Evolutionary conservation across 257 asterid species (phyloP).

Genomic region (Solanum bulbocastanum): DNA sequence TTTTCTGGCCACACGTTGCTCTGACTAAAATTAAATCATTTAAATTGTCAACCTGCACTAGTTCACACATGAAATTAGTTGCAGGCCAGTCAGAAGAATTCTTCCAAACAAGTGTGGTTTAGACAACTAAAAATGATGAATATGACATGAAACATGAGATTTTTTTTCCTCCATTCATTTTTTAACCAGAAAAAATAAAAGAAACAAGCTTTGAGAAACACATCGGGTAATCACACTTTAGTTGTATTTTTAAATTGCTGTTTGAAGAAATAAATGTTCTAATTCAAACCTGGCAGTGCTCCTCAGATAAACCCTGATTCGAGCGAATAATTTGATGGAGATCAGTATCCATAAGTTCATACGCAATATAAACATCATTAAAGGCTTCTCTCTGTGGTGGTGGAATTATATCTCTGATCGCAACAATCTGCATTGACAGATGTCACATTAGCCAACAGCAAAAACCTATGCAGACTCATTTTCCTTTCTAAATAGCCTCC

Average conservation of each 20-base stretch:
- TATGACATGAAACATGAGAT: neutral
- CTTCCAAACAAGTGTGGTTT: neutral
- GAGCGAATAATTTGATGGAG: slow-evolving; percentile 20
- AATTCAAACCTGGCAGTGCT: slow-evolving; percentile 17
- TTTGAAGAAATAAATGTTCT: neutral
- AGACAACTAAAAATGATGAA: neutral
- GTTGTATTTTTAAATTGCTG: neutral
- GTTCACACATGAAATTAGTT: neutral
- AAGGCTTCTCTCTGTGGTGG: slow-evolving; percentile 13
- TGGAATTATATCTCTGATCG: slow-evolving; percentile 17
- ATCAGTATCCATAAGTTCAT: slow-evolving; percentile 21
- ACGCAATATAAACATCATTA: slow-evolving; percentile 15
- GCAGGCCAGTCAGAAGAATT: neutral
- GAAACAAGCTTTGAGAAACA: neutral
- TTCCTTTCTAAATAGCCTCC: neutral
- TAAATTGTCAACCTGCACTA: neutral
- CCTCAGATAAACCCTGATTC: slow-evolving; percentile 13
- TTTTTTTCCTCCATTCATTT: neutral
- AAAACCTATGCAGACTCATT: neutral
- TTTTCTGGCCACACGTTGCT: neutral
- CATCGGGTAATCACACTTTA: neutral
- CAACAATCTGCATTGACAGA: slow-evolving; percentile 7
- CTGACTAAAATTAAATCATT: neutral
- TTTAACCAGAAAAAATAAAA: neutral
- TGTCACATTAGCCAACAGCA: neutral